Base-by-base conservation (phyloP, 192 early-diverging fungal species). In the Backusella tuberculispora region DNA sequence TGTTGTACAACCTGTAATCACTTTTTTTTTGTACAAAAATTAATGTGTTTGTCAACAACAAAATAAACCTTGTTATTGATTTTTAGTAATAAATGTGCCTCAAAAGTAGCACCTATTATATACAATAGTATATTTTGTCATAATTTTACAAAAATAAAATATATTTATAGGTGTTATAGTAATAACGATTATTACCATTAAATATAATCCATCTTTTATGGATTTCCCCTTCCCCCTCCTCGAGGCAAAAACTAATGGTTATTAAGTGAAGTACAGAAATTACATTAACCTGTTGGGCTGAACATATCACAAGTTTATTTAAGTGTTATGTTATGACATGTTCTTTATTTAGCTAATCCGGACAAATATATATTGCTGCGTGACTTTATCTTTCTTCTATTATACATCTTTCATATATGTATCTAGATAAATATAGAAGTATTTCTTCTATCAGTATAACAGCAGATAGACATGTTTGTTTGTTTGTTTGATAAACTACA, bases 71-170 rank as follows among this genome's bases (percentile, higher is more conserved):
- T 60, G 53, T 60, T 60, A 60, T 60, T 60, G 53, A 60, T 60
- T 60, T 60, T 60, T 60, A 60, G 53, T 60, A 60, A 60, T 60
- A 60, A 60, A 13, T 60, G 53, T 60, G 53, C 53, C 21, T 60
- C 53, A 60, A 60, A 10, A 12, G 21, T 60, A 60, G 53, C 53
- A 60, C 21, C 21, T 19, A 60, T 6, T 60, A 26, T 60, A 26
- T 60, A 60, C 26, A 9, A 24, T 5, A 26, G 6, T 43, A 26
- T 24, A 60, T 60, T 60, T 50, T 60, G 21, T 19, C 26, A 19
- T 24, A 26, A 60, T 26, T 26, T 9, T 26, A 60, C 10, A 60
- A 60, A 19, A 60, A 60, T 13, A 60, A 24, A 60, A 1, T 60
- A 60, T 26, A 24, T 9, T 19, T 26, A 9, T 19, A 53, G 53